These are phyloP conservation scores for Trichosphaerium sp. DNA, from an alignment of 78 protist species.

Conservation along the genomic window DNA sequence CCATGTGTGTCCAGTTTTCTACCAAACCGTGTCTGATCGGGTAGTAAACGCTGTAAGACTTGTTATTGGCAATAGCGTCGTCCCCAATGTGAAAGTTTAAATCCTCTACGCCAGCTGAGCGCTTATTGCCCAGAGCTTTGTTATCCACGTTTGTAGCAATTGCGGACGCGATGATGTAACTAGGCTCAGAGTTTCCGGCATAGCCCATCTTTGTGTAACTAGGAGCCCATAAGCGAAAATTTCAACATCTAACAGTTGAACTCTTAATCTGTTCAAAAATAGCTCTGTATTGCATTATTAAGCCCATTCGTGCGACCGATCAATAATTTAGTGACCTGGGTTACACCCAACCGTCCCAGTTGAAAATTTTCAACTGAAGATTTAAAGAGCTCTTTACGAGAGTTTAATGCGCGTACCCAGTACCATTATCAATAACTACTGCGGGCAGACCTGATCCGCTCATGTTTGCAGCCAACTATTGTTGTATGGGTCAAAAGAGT, in stretches of 20 bases:
- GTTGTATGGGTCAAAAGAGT: too few relatives aligned
- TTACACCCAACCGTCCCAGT: too few relatives aligned
- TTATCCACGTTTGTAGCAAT: slow-evolving; percentile 63
- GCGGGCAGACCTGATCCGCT: slow-evolving; percentile 70
- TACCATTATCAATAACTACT: slow-evolving; percentile 92
- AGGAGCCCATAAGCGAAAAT: too few relatives aligned
- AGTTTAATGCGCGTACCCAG: slow-evolving; percentile 83
- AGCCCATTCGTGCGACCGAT: too few relatives aligned
- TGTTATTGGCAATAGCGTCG: slow-evolving; percentile 58
- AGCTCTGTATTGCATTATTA: too few relatives aligned
- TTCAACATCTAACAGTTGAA: too few relatives aligned
- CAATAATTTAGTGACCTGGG: too few relatives aligned
- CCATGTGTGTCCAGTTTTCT: slow-evolving; percentile 96
- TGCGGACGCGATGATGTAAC: slow-evolving; percentile 87
- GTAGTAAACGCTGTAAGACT: slow-evolving; percentile 51
- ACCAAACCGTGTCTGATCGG: slow-evolving; percentile 90
- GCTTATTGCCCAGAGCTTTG: neutral
- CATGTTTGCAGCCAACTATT: too few relatives aligned
- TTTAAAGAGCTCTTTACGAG: too few relatives aligned
- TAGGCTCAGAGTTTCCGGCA: slow-evolving; percentile 92
- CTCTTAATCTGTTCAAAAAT: too few relatives aligned
- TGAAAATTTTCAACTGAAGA: too few relatives aligned
- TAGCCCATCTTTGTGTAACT: slow-evolving; percentile 98
- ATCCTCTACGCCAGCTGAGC: slow-evolving; percentile 89
- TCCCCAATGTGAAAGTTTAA: slow-evolving; percentile 97